Percentiles rank a stretch among this genome's conserved stretches.
Evolutionary conservation across 345 rosid species (phyloP).

Genomic region (Eucalyptus brandiana): DNA sequence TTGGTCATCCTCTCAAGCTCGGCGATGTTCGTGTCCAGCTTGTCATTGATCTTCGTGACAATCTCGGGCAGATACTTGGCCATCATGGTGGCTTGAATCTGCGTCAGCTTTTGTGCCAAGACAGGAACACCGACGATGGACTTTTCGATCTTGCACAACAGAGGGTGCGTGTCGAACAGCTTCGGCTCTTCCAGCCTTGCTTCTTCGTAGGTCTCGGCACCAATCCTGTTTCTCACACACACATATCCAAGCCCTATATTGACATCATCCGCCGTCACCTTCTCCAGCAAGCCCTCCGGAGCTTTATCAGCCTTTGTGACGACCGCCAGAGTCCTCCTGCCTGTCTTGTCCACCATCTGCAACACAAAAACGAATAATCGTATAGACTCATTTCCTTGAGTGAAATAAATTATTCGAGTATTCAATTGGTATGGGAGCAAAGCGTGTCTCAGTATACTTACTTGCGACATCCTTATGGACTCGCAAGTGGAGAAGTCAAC

Average conservation of each 20-base stretch:
- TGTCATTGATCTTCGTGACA: slow-evolving; percentile 9
- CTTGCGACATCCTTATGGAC: slow-evolving; percentile 42
- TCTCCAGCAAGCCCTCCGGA: slow-evolving; percentile 35
- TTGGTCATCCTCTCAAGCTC: slow-evolving; percentile 13
- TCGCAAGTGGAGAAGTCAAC: slow-evolving; percentile 41
- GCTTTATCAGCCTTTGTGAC: slow-evolving; percentile 41
- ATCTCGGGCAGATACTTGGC: slow-evolving; percentile 16
- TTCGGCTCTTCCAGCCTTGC: slow-evolving; percentile 6
- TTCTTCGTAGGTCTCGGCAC: slow-evolving; percentile 13
- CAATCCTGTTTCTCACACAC: slow-evolving; percentile 31
- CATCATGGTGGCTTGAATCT: slow-evolving; percentile 15
- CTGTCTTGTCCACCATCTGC: slow-evolving; percentile 18
- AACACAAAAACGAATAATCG: background rate
- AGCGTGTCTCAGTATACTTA: background rate
- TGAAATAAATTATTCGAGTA: background rate
- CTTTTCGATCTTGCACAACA: slow-evolving; percentile 12
- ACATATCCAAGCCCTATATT: slow-evolving; percentile 34
- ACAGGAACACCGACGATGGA: slow-evolving; percentile 22
- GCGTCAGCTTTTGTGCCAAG: slow-evolving; percentile 13
- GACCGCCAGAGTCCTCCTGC: slow-evolving; percentile 35
- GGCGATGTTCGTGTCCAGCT: background rate
- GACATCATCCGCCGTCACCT: slow-evolving; percentile 34
- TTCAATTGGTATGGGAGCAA: background rate
- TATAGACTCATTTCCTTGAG: background rate
- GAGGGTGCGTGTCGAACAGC: slow-evolving; percentile 1